Conservation (phyloP, 2,329 filamentous ascomycete species). For the Beauveria pseudobassiana region DNA sequence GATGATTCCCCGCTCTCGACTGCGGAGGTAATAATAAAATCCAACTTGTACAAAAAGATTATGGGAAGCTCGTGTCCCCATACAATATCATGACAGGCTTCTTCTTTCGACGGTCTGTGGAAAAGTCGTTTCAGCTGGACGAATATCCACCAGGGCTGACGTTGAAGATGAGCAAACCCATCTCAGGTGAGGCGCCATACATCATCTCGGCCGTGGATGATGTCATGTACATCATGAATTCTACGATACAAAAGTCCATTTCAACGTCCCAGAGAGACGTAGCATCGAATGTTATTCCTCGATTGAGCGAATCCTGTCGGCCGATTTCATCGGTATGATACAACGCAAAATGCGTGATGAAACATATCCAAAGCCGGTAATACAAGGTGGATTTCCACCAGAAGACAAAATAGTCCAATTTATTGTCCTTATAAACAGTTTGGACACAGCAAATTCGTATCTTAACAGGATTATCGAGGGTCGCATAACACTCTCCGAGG, state of each 20-base stretch:
- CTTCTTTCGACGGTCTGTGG: slow-evolving; percentile 91
- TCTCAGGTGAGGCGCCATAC: slow-evolving; percentile 75
- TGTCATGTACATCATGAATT: slow-evolving; percentile 98
- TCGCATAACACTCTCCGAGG: slow-evolving; percentile 44
- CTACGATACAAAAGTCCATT: slow-evolving; percentile 78
- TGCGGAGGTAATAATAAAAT: slow-evolving; percentile 69
- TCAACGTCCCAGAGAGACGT: slow-evolving; percentile 78
- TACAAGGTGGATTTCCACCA: slow-evolving; percentile 75
- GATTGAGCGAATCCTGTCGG: slow-evolving; percentile 70
- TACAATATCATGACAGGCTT: slow-evolving; percentile 94
- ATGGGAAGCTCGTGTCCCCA: slow-evolving; percentile 63
- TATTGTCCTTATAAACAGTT: slow-evolving; percentile 88
- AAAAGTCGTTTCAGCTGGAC: slow-evolving; percentile 95
- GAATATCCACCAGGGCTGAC: slow-evolving; percentile 76
- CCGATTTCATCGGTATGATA: slow-evolving; percentile 93
- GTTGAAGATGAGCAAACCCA: slow-evolving; percentile 61
- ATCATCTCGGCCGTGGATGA: slow-evolving; percentile 96
- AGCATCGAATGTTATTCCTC: slow-evolving; percentile 68
- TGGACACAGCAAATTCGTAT: slow-evolving; percentile 89
- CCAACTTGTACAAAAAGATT: slow-evolving; percentile 74
- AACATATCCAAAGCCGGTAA: slow-evolving; percentile 72
- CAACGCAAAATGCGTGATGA: slow-evolving; percentile 98
- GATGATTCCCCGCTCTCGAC: slow-evolving; percentile 53
- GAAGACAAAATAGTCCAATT: slow-evolving; percentile 87
- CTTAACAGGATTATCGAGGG: slow-evolving; percentile 74